A percentile compares a stretch with the other conserved stretches of the same genome.
Conservation (phyloP, 2,329 filamentous ascomycete genomes). For the Ciborinia camelliae region DNA sequence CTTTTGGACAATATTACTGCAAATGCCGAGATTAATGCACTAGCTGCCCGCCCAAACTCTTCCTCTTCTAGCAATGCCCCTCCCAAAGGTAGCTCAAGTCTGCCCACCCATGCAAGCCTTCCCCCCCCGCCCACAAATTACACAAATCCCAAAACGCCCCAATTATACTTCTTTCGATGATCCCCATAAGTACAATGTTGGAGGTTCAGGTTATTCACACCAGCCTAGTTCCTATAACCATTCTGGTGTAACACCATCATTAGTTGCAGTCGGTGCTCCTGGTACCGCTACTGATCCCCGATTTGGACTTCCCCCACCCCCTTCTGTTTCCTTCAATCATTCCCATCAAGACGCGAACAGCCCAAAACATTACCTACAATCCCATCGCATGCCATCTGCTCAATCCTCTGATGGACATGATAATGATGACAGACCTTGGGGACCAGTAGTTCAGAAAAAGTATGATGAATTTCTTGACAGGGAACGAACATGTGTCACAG, state of each 20-base stretch:
- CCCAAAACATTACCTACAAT: conserved; percentile 28
- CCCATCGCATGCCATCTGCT: conserved; percentile 26
- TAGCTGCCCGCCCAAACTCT: conserved; percentile 25
- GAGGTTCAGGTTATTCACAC: conserved; percentile 30
- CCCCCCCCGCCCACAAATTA: conserved; percentile 38
- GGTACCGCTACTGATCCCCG: conserved; percentile 37
- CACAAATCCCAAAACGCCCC: conserved; percentile 27
- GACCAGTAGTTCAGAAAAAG: conserved; percentile 56
- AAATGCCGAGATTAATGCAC: conserved; percentile 38
- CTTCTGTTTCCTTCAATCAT: conserved; percentile 34
- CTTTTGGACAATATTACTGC: conserved; percentile 40
- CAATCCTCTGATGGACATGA: conserved; percentile 33
- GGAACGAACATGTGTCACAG: conserved; percentile 71
- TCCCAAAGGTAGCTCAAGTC: conserved; percentile 29
- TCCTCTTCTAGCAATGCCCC: conserved; percentile 28
- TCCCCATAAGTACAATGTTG: conserved; percentile 36
- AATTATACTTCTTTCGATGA: conserved; percentile 32
- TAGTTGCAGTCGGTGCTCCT: conserved; percentile 37
- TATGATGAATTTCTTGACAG: conserved; percentile 72
- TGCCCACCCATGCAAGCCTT: conserved; percentile 38
- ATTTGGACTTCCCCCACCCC: conserved; percentile 38
- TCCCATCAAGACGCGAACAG: conserved; percentile 27
- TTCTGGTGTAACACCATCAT: conserved; percentile 32
- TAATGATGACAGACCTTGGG: conserved; percentile 38
- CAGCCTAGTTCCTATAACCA: conserved; percentile 34